Evolutionary conservation across 2,329 filamentous ascomycete species (phyloP), one percentile per base, ranked within the genome.

Genomic region (Cercospora canescens): DNA sequence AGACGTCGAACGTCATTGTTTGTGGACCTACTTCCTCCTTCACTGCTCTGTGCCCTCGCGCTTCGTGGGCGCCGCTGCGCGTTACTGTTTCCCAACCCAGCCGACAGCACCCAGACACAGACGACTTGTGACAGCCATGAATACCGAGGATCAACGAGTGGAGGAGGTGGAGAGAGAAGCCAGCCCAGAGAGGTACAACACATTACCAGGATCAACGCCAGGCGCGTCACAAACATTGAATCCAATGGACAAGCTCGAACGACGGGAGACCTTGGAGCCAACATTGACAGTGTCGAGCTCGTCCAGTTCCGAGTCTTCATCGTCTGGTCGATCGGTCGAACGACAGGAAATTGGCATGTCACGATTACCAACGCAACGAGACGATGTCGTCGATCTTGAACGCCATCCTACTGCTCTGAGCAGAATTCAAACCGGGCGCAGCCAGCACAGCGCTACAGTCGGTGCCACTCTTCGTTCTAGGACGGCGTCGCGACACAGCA

Each of bases 361-460:
- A 73, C 83, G 88, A 63, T 76, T 88, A 18, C 83, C 87, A 5
- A 92, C 89, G 3, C 85, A 88, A 70, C 81, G 82, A 72, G 89
- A 91, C 73, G 73, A 77, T 9, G 69, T 69, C 16, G 30, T 21
- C n/a, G 77, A 79, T 48, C 83, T 92, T 45, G 90, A 92, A 76
- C 84, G 89, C 66, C 86, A 92, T 70, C 86, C 87, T n/a, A 92
- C 90, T 14, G 89, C 86, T 60, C 81, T 94, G 67, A 88, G 86
- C 75, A 86, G 91, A 37, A 92, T 94, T 69, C 86, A 90, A 24
- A 93, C 91, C 4, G 85, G 87, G 30, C 81, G 86, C 61, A 90
- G 87, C 71, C 91, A 93, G 77, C 90, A 93, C 77, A 87, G 83
- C 70, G 85, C 80, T 60, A 94, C 91, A 2, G 91, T 94, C 12